Conservation (phyloP, 2,329 filamentous ascomycete genomes). For the Kalaharituber pfeilii region DNA sequence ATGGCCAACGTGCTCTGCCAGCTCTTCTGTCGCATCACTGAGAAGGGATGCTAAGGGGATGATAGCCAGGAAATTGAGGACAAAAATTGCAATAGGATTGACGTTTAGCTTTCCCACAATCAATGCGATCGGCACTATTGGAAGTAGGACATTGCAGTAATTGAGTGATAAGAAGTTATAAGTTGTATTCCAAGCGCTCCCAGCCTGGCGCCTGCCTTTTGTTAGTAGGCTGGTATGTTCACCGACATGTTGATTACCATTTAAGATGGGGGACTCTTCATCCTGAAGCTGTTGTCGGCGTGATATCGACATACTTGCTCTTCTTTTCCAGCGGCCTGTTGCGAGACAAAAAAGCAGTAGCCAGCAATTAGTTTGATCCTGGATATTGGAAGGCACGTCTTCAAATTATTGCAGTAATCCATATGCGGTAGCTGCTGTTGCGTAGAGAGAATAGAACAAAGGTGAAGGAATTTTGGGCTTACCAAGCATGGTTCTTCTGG, state of each 20-base stretch:
- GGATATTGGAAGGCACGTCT: too few species aligned
- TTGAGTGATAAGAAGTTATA: constrained; percentile 11
- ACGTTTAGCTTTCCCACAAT: constrained; percentile 44
- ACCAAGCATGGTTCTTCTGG: too few species aligned
- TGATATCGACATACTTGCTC: constrained; percentile 2
- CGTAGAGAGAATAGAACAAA: too few species aligned
- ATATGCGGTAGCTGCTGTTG: too few species aligned
- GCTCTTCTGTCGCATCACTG: constrained; percentile 62
- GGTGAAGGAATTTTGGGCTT: too few species aligned
- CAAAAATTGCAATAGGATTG: constrained; percentile 51
- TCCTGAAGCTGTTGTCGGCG: background rate
- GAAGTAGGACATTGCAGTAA: constrained; percentile 49
- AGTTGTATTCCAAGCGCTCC: background rate
- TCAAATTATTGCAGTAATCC: too few species aligned
- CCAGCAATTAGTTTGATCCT: background rate
- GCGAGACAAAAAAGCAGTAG: background rate
- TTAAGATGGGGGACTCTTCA: background rate
- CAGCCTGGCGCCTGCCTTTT: background rate
- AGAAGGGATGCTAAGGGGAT: constrained; percentile 57
- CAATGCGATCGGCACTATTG: constrained; percentile 59
- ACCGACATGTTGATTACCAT: background rate
- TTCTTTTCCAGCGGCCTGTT: background rate
- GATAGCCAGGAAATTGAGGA: constrained; percentile 66
- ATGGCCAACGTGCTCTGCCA: constrained; percentile 53
- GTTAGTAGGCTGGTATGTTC: background rate